These are phyloP conservation scores for Penicillium sumatraense DNA, from an alignment of 2,329 filamentous ascomycete genomes.

Conservation along the genomic window DNA sequence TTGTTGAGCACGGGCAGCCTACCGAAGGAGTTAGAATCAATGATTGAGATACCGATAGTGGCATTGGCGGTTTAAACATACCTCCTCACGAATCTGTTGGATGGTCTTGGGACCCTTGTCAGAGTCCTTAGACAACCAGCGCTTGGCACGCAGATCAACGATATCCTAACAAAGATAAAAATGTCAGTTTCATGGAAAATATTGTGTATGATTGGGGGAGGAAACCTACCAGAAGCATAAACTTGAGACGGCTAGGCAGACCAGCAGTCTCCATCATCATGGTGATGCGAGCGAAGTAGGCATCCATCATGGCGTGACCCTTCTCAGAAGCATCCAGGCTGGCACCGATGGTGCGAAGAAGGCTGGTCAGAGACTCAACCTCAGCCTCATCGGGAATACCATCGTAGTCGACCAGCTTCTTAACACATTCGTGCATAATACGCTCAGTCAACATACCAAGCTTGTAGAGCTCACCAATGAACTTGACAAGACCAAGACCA, in stretches of 20 bases:
- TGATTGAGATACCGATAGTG: not conserved
- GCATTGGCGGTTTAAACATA: slow-evolving; percentile 41
- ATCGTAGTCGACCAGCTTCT: slow-evolving; percentile 94
- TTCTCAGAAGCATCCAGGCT: slow-evolving; percentile 85
- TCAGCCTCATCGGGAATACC: slow-evolving; percentile 93
- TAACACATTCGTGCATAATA: slow-evolving; percentile 99
- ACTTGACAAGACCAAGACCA: slow-evolving; percentile 96
- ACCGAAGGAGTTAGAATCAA: slow-evolving; percentile 8
- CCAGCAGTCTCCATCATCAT: slow-evolving; percentile 78
- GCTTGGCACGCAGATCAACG: slow-evolving; percentile 75
- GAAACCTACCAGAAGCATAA: slow-evolving; percentile 79
- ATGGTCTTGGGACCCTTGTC: slow-evolving; percentile 98
- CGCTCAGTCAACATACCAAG: slow-evolving; percentile 97
- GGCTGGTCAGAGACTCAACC: slow-evolving; percentile 91
- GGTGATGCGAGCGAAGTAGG: slow-evolving; percentile 89
- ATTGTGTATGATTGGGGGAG: too few relatives aligned
- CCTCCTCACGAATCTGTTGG: slow-evolving; percentile 83
- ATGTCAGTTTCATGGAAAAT: too few relatives aligned
- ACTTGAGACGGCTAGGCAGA: slow-evolving; percentile 83
- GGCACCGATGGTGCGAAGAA: slow-evolving; percentile 86
- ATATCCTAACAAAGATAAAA: slow-evolving; percentile 67
- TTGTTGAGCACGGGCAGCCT: slow-evolving; percentile 76
- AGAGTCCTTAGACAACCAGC: slow-evolving; percentile 84
- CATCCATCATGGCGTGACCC: slow-evolving; percentile 84
- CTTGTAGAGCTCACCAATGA: slow-evolving; percentile 99